Base-by-base conservation (phyloP, 345 rosid genomes). In the Populus alba region DNA sequence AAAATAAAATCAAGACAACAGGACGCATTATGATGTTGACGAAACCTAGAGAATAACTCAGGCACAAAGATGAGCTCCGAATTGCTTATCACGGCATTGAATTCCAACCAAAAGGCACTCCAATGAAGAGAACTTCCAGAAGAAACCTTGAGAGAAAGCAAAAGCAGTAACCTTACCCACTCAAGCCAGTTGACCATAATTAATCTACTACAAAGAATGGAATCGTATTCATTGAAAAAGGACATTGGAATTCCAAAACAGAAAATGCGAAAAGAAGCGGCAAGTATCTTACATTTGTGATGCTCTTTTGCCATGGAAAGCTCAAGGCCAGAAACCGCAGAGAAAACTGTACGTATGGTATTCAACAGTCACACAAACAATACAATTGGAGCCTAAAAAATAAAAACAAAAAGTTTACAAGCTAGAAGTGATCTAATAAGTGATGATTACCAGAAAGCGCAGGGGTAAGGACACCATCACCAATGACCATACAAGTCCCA, bases 401-500 rank as follows among this genome's bases (percentile, higher is more conserved):
- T 51, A 62, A 37, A 71, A 73, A 70, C 9, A 18, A 6, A 25
- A 57, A 12, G 17, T 4, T 7, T 74, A 71, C 31, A 22, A 71
- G 63, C 18, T 73, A 81, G 72, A 70, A 70, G 31, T n/a, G 45
- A 70, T 25, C 45, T 5, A 8, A 38, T 75, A 82, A 12, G 49
- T 6, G 6, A 25, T n/a, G 47, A n/a, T 69, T 80, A 94, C 98
- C 98, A 23, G 97, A 94, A 82, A 94, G 83, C 6, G 97, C 96
- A 74, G 98, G 96, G 7, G 96, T 90, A 23, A 91, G 91, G 66
- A 94, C 92, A 75, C 97, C 97, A 84, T 94, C 98, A 78, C 98
- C 98, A 79, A 94, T 92, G 59, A 92, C 95, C 98, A 94, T 94
- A 87, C 95, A 94, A 66, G 98, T 90, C 80, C 98, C 98, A 81